These are phyloP conservation scores for Hawksworthiomyces lignivorus DNA, from an alignment of 2,329 filamentous ascomycete genomes.

Conservation along the genomic window DNA sequence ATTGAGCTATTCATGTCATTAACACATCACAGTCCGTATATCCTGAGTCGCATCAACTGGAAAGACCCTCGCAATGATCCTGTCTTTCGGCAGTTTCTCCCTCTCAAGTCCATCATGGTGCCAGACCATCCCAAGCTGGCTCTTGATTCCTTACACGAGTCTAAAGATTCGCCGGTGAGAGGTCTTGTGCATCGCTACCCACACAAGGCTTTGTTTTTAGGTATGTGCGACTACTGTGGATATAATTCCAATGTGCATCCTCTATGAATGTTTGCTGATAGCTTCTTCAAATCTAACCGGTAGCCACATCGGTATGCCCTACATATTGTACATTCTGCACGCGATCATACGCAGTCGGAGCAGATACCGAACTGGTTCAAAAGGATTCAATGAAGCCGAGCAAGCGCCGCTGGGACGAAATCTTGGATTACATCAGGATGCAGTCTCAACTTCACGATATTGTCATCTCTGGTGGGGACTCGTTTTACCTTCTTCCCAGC, in stretches of 20 bases:
- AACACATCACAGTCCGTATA: constrained; percentile 38
- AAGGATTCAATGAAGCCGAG: constrained; percentile 35
- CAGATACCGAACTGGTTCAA: constrained; percentile 42
- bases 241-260: no score
- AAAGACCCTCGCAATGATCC: constrained; percentile 49
- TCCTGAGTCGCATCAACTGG: constrained; percentile 54
- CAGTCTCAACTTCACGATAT: constrained; percentile 46
- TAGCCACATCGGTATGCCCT: constrained; percentile 52
- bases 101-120: constrained; percentile 43
- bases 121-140: constrained; percentile 46
- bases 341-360: constrained; percentile 51
- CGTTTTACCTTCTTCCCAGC: constrained; percentile 47
- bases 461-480: constrained; percentile 56
- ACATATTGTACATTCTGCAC: constrained; percentile 58
- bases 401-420: constrained; percentile 41
- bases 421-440: constrained; percentile 48
- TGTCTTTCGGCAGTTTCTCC: constrained; percentile 53
- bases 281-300: no score
- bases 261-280: no score
- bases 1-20: neutral
- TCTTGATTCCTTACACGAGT: constrained; percentile 53
- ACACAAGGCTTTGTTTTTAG: constrained; percentile 54
- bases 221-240: no score
- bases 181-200: constrained; percentile 57
- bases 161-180: constrained; percentile 44